These are phyloP conservation scores for Didymosphaeria variabile DNA, from an alignment of 2,329 filamentous ascomycete species.

Conservation along the genomic window DNA sequence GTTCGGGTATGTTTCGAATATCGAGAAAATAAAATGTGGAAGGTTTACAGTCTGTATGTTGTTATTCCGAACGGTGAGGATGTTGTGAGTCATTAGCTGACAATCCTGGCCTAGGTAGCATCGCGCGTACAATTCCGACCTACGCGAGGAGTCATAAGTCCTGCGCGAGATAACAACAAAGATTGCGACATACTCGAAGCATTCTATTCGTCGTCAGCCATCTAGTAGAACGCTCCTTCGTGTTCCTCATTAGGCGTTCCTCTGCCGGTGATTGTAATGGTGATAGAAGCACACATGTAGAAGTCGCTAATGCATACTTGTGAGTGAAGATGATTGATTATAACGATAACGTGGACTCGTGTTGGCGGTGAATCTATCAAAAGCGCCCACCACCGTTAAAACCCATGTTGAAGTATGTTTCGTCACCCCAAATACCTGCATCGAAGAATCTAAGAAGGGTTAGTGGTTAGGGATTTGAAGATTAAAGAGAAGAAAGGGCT, in stretches of 20 bases:
- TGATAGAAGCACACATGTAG: no score
- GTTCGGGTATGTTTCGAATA: no score
- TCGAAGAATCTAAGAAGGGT: conserved; percentile 34
- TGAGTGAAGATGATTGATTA: background rate
- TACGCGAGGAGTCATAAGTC: background rate
- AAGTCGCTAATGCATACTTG: background rate
- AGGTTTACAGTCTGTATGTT: background rate
- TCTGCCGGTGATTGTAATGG: no score
- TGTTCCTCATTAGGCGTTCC: no score
- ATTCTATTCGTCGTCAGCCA: no score
- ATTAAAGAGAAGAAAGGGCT: background rate
- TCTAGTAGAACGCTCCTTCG: no score
- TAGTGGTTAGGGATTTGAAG: background rate
- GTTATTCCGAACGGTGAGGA: background rate
- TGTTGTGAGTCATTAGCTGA: conserved; percentile 4
- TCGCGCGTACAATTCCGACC: background rate
- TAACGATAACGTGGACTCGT: no score
- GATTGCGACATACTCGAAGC: no score
- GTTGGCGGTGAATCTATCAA: background rate
- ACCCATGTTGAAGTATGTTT: conserved; percentile 38
- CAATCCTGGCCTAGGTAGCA: background rate
- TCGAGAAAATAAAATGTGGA: background rate
- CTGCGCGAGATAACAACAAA: no score
- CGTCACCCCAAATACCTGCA: conserved; percentile 42
- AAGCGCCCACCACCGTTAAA: conserved; percentile 31